Evolutionary conservation across 1,284 basidiomycete genomes (phyloP), one percentile per base, ranked within the genome.

Genomic region (Cystobasidium pallidum): DNA sequence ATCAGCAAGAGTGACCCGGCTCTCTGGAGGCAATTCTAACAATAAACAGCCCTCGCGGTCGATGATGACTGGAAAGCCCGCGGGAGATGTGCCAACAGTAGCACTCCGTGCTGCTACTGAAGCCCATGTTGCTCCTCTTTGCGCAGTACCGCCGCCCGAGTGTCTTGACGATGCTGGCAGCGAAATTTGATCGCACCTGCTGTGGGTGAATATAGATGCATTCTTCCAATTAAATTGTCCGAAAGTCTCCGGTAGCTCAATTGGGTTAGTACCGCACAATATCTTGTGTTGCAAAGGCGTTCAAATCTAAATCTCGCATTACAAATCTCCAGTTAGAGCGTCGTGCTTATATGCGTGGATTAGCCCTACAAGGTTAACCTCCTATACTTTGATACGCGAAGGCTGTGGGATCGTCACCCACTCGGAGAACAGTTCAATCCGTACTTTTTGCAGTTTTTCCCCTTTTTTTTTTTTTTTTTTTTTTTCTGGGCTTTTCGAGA

Each of bases 351-450:
- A 61, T 61, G 58, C 58, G 39, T 43, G 43, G 58, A 61, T 61
- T 61, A 47, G 39, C 32, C 58, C 54, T n/a, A 2, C 19, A 21
- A 32, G 54, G 45, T 43, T 47, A 61, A 61, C 58, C 43, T 61
- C 58, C 39, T 61, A 61, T 61, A 61, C 58, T 61, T 26, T 61
- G 58, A 43, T 1, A 61, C 58, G 58, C 58, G 39, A 61, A 61
- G 58, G 58, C 58, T 61, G 58, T 61, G 58, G 58, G 58, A 61
- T 61, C 58, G 58, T 61, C 58, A 43, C 58, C 58, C 58, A 61
- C 58, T 61, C 39, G 58, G 58, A 61, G 54, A 57, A 57, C 26
- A 21, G 6, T 47, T 47, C 6, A n/a, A 30, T 55, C 26, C 24
- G 11, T 28, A 1, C n/a, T 55, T 30, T 55, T 55, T 55, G 24